Evolutionary conservation across 441 rosid species (phyloP).

Genomic region (Gossypium gossypioides): DNA sequence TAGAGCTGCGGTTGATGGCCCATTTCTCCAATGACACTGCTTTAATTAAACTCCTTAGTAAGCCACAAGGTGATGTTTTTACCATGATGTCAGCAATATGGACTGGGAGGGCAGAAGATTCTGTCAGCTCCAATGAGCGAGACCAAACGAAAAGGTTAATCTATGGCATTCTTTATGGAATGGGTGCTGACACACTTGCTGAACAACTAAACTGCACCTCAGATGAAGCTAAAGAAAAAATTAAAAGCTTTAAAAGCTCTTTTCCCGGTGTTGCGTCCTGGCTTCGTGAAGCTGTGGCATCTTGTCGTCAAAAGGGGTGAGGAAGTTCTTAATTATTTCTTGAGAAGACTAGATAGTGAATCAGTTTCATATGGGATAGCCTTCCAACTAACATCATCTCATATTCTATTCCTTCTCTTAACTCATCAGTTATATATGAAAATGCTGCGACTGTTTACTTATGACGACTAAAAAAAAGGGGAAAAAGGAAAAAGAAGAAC

Average conservation of each 20-base stretch:
- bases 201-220: slow-evolving; percentile 77
- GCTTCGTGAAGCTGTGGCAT: slow-evolving; percentile 60
- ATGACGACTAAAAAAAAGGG: not conserved
- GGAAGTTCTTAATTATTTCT: slow-evolving; percentile 10
- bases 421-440: not conserved
- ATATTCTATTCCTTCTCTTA: not conserved
- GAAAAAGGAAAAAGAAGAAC: not conserved
- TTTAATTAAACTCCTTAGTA: slow-evolving; percentile 63
- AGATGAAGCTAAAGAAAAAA: slow-evolving; percentile 79
- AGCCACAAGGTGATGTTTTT: slow-evolving; percentile 81
- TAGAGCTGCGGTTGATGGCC: slow-evolving; percentile 89
- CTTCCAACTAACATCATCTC: not conserved
- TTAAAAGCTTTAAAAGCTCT: slow-evolving; percentile 62
- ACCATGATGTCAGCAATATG: slow-evolving; percentile 84
- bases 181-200: slow-evolving; percentile 86
- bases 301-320: slow-evolving; percentile 79
- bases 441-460: not conserved
- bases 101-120: slow-evolving; percentile 64
- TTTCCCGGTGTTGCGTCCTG: slow-evolving; percentile 87
- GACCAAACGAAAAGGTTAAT: slow-evolving; percentile 89
- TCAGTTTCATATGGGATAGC: not conserved
- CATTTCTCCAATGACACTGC: slow-evolving; percentile 81
- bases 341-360: not conserved
- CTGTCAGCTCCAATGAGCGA: slow-evolving; percentile 57
- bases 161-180: slow-evolving; percentile 94